Conservation (phyloP, 805 yeast species). For the Scheffersomyces coipomensis region DNA sequence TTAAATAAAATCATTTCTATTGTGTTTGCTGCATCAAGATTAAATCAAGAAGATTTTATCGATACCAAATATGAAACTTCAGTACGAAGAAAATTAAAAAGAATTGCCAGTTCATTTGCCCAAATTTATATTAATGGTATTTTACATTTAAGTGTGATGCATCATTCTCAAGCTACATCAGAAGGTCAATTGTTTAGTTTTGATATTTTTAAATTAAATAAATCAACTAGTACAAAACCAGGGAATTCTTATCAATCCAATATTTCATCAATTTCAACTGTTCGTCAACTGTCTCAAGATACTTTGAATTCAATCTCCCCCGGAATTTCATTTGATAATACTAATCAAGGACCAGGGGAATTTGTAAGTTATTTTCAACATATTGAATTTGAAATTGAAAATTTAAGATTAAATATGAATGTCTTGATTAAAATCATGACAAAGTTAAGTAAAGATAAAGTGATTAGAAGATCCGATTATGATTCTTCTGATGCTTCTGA, state of each 20-base stretch:
- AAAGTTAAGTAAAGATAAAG: slow-evolving; percentile 32
- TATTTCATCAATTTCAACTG: slow-evolving; percentile 17
- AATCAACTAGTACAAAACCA: slow-evolving; percentile 10
- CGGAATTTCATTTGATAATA: background rate
- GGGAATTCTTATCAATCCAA: slow-evolving; percentile 7
- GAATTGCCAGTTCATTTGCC: slow-evolving; percentile 53
- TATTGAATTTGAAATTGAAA: slow-evolving; percentile 38
- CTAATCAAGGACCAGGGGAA: slow-evolving; percentile 3
- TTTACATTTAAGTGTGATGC: slow-evolving; percentile 51
- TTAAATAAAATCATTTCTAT: slow-evolving; percentile 53
- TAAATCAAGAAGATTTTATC: slow-evolving; percentile 50
- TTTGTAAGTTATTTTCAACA: slow-evolving; percentile 31
- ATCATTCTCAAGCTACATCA: slow-evolving; percentile 20
- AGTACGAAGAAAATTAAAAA: slow-evolving; percentile 49
- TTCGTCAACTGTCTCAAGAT: slow-evolving; percentile 6
- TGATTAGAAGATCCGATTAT: slow-evolving; percentile 31
- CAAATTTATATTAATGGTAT: slow-evolving; percentile 66
- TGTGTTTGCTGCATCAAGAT: slow-evolving; percentile 54
- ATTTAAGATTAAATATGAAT: slow-evolving; percentile 30
- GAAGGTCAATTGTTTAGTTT: slow-evolving; percentile 28
- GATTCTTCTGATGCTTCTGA: slow-evolving; percentile 37
- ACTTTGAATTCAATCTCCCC: slow-evolving; percentile 5
- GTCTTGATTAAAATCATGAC: slow-evolving; percentile 27
- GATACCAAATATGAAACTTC: slow-evolving; percentile 45
- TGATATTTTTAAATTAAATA: slow-evolving; percentile 27